Evolutionary conservation across 1,139 yeast genomes (phyloP).

Genomic region (Diutina pseudorugosa): DNA sequence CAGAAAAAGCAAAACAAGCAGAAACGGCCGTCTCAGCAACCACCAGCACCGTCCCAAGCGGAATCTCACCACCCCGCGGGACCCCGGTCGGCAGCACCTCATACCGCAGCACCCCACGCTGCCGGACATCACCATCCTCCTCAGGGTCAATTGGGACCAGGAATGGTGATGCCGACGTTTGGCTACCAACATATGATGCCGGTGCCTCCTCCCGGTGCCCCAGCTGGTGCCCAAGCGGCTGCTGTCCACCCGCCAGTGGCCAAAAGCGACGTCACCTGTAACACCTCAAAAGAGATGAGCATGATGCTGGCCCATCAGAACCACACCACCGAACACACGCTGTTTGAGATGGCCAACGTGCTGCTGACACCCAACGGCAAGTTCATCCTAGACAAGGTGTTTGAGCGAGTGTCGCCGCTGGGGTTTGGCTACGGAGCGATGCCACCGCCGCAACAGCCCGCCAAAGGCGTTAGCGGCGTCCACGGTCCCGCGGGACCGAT

Average conservation of each 20-base stretch:
- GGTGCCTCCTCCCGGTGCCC: not conserved
- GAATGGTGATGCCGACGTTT: not conserved
- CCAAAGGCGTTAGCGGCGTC: not conserved
- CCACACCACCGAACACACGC: conserved; percentile 21
- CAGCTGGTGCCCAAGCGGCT: too few relatives aligned
- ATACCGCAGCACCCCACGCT: too few relatives aligned
- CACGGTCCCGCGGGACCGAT: not conserved
- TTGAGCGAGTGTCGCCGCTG: conserved; percentile 29
- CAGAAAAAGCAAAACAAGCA: conserved; percentile 4
- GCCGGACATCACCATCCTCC: too few relatives aligned
- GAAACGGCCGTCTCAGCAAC: not conserved
- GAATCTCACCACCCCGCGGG: not conserved
- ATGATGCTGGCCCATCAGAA: conserved; percentile 8
- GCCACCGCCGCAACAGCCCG: not conserved
- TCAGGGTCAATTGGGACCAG: not conserved
- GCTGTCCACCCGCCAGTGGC: not conserved
- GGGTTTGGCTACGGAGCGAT: conserved; percentile 4
- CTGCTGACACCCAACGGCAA: conserved; percentile 34
- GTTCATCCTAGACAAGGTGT: conserved; percentile 26
- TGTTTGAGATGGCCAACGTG: conserved; percentile 24
- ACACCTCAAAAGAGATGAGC: conserved; percentile 9
- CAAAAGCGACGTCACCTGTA: conserved; percentile 8
- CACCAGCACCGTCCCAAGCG: conserved; percentile 5
- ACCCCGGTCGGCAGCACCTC: too few relatives aligned
- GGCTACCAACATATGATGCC: not conserved